Evolutionary conservation across 176 grass and related monocot genomes (phyloP), one percentile per base, ranked within the genome.

Genomic region (Chloris gayana): DNA sequence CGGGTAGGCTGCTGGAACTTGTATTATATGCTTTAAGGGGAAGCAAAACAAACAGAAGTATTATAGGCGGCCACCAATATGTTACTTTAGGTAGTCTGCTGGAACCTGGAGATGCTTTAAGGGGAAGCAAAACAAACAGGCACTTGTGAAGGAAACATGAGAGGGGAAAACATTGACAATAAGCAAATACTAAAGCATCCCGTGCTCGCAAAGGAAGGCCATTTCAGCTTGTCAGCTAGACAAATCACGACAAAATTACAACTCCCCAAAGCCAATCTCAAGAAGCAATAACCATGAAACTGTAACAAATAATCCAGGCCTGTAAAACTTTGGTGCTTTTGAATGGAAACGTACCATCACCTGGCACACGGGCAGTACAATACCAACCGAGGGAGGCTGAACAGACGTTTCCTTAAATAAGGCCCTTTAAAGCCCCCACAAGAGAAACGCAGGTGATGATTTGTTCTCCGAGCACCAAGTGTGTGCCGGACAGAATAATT

Each of bases 401-500:
- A 33, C 76, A 56, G 29, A 32, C 41, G 73, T 66, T 72, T 73
- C 76, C 80, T 88, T 85, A 91, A 82, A 85, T 85, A 82, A 73
- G 60, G 69, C 5, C 69, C 49, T 70, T 38, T 68, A 44, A 68
- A 75, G 80, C 45, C 39, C 65, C 70, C 79, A 80, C 56, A 73
- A 66, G 60, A 89, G 74, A 80, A 79, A 89, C 61, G 67, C 39
- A 35, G 34, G 79, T 71, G 70, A 68, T 63, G 80, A 78, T 86
- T 86, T 86, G 64, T 80, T 86, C 73, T 42, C 65, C 39, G 45
- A 45, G 75, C 77, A 79, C 64, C 70, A 80, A 92, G 78, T 82
- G 68, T 73, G 74, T 78, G 85, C 82, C 73, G 69, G 45, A 91
- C 82, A 73, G 89, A 88, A 91, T 61, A 29, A 61, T 61, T 91